Percentiles rank a stretch among this genome's conserved stretches.
Conservation (phyloP, 2,329 filamentous ascomycete genomes). For the Chrysoporthe puriensis region DNA sequence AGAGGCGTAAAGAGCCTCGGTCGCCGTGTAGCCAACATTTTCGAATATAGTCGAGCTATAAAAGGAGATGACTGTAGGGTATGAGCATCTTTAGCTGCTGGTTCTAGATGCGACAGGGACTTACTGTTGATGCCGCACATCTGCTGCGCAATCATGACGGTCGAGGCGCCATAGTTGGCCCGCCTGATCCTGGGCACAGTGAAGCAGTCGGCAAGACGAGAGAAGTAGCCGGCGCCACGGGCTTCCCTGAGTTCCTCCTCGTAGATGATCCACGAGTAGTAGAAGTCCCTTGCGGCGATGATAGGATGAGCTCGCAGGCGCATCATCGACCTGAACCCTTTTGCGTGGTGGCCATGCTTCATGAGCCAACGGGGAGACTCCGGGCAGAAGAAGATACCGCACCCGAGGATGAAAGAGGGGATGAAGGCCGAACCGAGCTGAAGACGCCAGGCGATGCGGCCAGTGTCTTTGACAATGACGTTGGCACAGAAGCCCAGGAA, state of each 20-base stretch:
- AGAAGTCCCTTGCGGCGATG: constrained; percentile 64
- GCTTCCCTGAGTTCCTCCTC: constrained; percentile 54
- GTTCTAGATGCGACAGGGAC: neutral
- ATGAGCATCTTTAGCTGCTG: neutral
- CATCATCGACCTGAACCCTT: constrained; percentile 62
- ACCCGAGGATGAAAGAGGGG: constrained; percentile 58
- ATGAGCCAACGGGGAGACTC: constrained; percentile 69
- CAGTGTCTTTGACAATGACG: constrained; percentile 57
- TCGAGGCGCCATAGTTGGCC: constrained; percentile 75
- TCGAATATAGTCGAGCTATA: constrained; percentile 69
- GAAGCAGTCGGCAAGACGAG: constrained; percentile 67
- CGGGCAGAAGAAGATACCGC: constrained; percentile 68
- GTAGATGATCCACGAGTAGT: constrained; percentile 63
- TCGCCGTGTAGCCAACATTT: constrained; percentile 58
- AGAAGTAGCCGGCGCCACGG: constrained; percentile 57
- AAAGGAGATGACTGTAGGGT: constrained; percentile 63
- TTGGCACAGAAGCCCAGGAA: constrained; percentile 65
- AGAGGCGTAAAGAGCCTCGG: constrained; percentile 63
- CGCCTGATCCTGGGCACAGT: constrained; percentile 70
- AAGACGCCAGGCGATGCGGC: constrained; percentile 61
- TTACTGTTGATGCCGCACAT: constrained; percentile 58
- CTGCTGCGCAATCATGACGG: constrained; percentile 79
- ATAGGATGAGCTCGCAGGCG: constrained; percentile 57
- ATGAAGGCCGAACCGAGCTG: constrained; percentile 68
- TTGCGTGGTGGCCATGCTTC: constrained; percentile 64